Evolutionary conservation across 2,329 filamentous ascomycete species (phyloP), one percentile per base, ranked within the genome.

Genomic region (Diaporthe longicolla): DNA sequence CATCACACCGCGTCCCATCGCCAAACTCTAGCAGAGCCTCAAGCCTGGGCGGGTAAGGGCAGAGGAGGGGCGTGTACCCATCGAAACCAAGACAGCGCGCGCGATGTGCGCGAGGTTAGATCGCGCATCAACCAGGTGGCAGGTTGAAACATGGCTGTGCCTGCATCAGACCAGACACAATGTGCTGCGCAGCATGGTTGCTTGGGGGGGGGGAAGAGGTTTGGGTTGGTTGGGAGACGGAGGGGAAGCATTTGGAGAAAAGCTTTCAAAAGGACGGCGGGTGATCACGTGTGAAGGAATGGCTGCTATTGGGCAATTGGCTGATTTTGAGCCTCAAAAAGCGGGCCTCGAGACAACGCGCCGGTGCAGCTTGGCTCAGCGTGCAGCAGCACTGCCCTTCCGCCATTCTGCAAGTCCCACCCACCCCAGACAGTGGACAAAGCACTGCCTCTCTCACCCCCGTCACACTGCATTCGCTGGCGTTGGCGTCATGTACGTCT

Each of bases 241-340:
- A 37, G 29, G 50, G 17, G n/a, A 17, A 32, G 7, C 17, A 43
- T 43, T 43, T 43, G 40, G 40, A 26, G 35, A 74, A 74, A 74
- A 68, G 63, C 73, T 72, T 74, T 71, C 65, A 52, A 50, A 50
- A 43, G 35, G 26, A 37, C n/a, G 45, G 43, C 57, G 43, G 73
- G 45, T n/a, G 45, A 50, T 74, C 74, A 76, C 69, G 73, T 74
- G 74, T 69, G 50, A 63, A 40, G 70, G 57, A 21, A 21, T 26
- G 50, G 7, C n/a, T 26, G 48, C 48, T 11, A 52, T 52, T 52
- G 65, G 54, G 50, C 57, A 59, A 59, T 40, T 59, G 57, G 35
- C 11, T 19, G 24, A 45, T n/a, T 50, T 75, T 73, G 59, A 75
- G 74, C 71, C 74, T 75, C 74, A 68, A 61, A 69, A 75, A 68